Conservation (phyloP, 257 asterid genomes). For the Craterostigma plantagineum region DNA sequence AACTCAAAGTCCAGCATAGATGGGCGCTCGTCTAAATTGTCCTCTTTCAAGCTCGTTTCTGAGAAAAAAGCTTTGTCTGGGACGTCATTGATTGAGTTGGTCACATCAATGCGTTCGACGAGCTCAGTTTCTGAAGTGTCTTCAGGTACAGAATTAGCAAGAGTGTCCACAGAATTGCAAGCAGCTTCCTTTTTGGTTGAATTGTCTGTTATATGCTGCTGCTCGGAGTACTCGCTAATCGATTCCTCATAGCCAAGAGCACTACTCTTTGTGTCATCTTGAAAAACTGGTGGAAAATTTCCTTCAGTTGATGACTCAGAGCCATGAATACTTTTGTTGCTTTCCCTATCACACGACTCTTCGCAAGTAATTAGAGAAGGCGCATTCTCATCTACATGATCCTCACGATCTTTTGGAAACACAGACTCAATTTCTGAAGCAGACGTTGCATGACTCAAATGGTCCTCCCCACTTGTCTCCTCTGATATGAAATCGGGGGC, state of each 20-base stretch:
- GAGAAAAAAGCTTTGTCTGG: too few species aligned
- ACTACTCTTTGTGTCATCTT: too few species aligned
- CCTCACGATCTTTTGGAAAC: conserved; percentile 12
- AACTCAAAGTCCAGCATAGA: conserved; percentile 27
- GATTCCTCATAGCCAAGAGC: too few species aligned
- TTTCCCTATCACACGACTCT: too few species aligned
- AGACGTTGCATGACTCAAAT: too few species aligned
- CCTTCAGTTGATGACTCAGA: conserved; percentile 8
- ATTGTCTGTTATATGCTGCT: too few species aligned
- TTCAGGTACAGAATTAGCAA: conserved; percentile 12
- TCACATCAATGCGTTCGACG: too few species aligned
- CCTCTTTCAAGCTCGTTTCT: conserved; percentile 8
- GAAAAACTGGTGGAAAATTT: conserved; percentile 8
- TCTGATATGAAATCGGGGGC: conserved; percentile 51
- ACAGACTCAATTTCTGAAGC: conserved; percentile 13
- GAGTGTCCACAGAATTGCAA: conserved; percentile 8
- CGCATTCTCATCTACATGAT: conserved; percentile 6
- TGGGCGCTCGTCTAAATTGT: conserved; percentile 9
- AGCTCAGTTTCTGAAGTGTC: conserved; percentile 8
- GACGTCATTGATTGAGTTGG: too few species aligned
- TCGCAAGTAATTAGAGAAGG: too few species aligned
- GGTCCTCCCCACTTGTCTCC: conserved; percentile 21
- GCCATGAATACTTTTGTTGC: conserved; percentile 8
- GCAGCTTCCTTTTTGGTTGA: conserved; percentile 8
- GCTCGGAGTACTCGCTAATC: too few species aligned